Base-by-base conservation (phyloP, 2,329 filamentous ascomycete species). In the Penicillium rolfsii region DNA sequence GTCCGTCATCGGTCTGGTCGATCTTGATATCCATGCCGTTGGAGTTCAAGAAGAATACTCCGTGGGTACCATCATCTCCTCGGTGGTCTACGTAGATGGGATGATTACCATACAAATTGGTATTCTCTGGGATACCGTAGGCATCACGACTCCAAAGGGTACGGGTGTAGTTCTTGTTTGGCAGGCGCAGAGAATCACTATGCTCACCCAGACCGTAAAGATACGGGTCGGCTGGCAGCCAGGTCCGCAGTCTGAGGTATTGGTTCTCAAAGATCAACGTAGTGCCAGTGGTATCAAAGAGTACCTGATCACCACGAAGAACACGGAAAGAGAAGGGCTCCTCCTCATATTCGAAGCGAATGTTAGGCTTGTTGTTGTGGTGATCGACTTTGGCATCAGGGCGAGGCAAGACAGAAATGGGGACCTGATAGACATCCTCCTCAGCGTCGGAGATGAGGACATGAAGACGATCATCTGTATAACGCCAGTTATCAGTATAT, bases 181-280 rank as follows among this genome's bases (percentile, higher is more conserved):
- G 87, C 60, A 93, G 80, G 50, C 85, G 83, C 69, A 92, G 87
- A 1, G 87, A 81, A 67, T 93, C 90, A 2, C 85, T 88, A 72
- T 92, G 89, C 76, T 94, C 91, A 38, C 91, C 91, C 1, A 94
- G 82, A 0, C 91, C 91, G 71, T 95, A 95, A 5, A 95, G 78
- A 68, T 89, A 86, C 0, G 90, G 89, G 56, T 87, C 80, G 0
- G 84, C 75, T 0, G 91, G 90, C 11, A 95, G 80, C 62, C 81
- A 84, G 1, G 91, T 93, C 46, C 89, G 84, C 60, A 94, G 80
- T 22, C 88, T 85, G 26, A 95, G 76, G 69, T 92, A 95, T 74
- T 95, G 91, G 11, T 86, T 86, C 76, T 95, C 88, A 68, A 93
- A 95, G 46, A 95, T 80, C 11, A 95, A 78, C 8, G 82, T 80